A percentile compares a stretch with the other conserved stretches of the same genome.
These are phyloP conservation scores for Teratosphaeria nubilosa DNA, from an alignment of 2,329 filamentous ascomycete species.

Conservation along the genomic window DNA sequence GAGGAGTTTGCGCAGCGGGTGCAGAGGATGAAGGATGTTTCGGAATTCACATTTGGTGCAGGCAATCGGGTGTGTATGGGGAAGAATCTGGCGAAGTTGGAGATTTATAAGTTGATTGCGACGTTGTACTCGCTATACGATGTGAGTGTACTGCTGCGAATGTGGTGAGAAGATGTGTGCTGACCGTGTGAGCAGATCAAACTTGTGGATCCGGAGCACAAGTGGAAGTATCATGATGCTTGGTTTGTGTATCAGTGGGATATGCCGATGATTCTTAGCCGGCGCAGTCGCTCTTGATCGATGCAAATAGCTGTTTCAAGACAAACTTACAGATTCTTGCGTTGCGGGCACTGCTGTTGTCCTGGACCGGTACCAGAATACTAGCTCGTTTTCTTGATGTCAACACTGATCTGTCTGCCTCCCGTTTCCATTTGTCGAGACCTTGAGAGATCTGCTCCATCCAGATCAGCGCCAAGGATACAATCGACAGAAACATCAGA, in stretches of 20 bases:
- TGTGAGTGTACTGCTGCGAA: background rate
- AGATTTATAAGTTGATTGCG: constrained; percentile 16
- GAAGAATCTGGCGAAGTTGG: constrained; percentile 14
- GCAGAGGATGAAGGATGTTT: background rate
- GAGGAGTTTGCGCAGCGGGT: background rate
- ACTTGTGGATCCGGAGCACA: constrained; percentile 7
- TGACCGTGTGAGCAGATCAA: constrained; percentile 1
- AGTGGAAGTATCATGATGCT: constrained; percentile 8
- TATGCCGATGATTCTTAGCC: constrained; percentile 1
- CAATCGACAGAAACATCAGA: no score
- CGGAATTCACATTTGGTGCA: constrained; percentile 19
- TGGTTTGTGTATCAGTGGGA: constrained; percentile 10
- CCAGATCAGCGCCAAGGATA: no score
- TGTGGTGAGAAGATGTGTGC: background rate
- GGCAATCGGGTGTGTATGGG: constrained; percentile 26
- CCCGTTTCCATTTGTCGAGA: no score
- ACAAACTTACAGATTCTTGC: no score
- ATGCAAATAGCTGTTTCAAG: background rate
- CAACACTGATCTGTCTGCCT: no score
- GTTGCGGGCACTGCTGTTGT: no score
- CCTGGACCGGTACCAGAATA: no score
- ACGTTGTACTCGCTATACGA: constrained; percentile 3
- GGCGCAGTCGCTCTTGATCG: background rate
- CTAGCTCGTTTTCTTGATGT: no score
- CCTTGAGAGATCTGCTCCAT: no score